Percentiles rank a stretch among this genome's conserved stretches.
Evolutionary conservation across 306 rosid species (phyloP).

Genomic region (Datisca glomerata): DNA sequence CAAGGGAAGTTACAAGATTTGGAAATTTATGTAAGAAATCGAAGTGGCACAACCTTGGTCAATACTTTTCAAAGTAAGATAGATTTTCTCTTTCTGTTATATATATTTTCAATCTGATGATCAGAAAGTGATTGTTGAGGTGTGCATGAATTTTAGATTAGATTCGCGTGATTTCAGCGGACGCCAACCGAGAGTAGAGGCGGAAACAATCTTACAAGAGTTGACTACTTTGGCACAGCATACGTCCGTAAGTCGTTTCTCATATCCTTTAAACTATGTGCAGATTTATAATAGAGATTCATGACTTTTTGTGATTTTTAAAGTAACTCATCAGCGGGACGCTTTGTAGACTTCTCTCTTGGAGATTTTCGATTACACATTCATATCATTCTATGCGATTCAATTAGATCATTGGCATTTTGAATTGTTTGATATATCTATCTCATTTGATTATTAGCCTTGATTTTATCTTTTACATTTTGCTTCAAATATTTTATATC

Average conservation of each 20-base stretch:
- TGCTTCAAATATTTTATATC: neutral
- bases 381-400: too few species aligned
- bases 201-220: neutral
- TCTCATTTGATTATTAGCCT: neutral
- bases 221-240: conserved; percentile 1
- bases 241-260: neutral
- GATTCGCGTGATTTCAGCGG: neutral
- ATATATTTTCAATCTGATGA: neutral
- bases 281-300: too few species aligned
- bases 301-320: too few species aligned
- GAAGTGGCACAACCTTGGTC: conserved; percentile 64
- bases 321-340: too few species aligned
- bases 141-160: neutral
- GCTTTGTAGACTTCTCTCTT: too few species aligned
- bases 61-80: conserved; percentile 48
- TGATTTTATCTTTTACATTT: neutral
- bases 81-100: neutral
- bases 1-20: conserved; percentile 70
- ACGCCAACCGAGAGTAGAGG: neutral
- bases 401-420: too few species aligned
- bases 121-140: too few species aligned
- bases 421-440: too few species aligned
- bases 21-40: conserved; percentile 81
- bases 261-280: too few species aligned
- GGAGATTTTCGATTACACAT: too few species aligned